These are phyloP conservation scores for Asterochloris sp. DNA, from an alignment of 139 green algal species.

Conservation along the genomic window DNA sequence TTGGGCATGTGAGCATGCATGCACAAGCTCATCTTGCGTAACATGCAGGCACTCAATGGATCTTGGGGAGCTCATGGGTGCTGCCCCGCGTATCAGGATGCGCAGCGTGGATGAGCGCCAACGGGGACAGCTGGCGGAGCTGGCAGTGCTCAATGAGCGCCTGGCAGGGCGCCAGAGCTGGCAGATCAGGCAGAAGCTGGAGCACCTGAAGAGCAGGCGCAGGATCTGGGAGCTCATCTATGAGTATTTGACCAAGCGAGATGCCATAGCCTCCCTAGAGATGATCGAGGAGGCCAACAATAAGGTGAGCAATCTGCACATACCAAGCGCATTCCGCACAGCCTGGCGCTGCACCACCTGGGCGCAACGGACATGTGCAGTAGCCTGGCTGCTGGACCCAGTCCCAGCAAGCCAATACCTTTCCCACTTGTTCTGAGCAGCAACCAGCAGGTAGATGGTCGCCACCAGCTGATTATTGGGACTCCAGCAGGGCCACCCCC, in stretches of 20 bases:
- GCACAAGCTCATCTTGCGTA: no score
- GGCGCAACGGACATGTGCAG: neutral
- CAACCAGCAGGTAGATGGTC: no score
- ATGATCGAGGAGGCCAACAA: slow-evolving; percentile 75
- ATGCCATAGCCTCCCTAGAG: slow-evolving; percentile 66
- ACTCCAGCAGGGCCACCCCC: no score
- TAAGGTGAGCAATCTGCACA: slow-evolving; percentile 36
- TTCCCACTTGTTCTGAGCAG: no score
- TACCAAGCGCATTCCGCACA: neutral
- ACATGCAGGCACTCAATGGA: neutral
- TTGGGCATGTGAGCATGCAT: no score
- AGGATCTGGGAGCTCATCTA: slow-evolving; percentile 79
- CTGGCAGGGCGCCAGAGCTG: slow-evolving; percentile 4
- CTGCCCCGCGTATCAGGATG: slow-evolving; percentile 58
- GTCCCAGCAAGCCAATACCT: no score
- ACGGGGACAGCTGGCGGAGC: slow-evolving; percentile 56
- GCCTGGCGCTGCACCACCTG: neutral
- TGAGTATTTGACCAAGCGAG: slow-evolving; percentile 62
- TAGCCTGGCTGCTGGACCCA: no score
- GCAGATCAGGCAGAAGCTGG: slow-evolving; percentile 13
- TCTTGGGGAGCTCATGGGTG: slow-evolving; percentile 33
- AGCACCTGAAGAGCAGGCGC: slow-evolving; percentile 54
- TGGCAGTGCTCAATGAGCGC: slow-evolving; percentile 24
- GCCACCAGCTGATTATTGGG: no score
- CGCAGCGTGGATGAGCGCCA: slow-evolving; percentile 30